These are phyloP conservation scores for Bocquillonia castaneifolia DNA, from an alignment of 441 rosid species.

Conservation along the genomic window DNA sequence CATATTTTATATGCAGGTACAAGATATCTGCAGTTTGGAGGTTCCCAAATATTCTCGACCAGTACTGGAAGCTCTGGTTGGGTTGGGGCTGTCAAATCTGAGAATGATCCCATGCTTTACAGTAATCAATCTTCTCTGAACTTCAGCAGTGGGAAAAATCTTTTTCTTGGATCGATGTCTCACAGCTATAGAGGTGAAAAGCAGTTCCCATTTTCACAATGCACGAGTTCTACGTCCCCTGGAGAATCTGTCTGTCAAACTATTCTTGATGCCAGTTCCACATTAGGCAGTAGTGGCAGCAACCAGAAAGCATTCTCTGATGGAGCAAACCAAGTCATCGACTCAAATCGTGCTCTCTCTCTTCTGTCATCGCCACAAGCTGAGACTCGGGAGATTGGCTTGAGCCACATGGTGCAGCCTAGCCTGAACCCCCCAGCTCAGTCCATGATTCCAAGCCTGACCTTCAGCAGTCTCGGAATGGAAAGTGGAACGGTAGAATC, in stretches of 20 bases:
- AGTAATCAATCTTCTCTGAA: conserved; percentile 26
- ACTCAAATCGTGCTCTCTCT: conserved; percentile 66
- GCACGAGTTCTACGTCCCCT: conserved; percentile 21
- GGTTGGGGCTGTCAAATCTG: conserved; percentile 37
- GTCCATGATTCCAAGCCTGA: conserved; percentile 34
- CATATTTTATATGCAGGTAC: conserved; percentile 31
- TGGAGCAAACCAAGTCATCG: conserved; percentile 27
- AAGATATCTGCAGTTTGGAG: conserved; percentile 38
- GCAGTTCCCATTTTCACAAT: conserved; percentile 43
- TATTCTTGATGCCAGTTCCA: conserved; percentile 24
- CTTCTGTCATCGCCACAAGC: conserved; percentile 76
- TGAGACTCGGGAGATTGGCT: conserved; percentile 35
- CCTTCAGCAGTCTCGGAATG: conserved; percentile 29
- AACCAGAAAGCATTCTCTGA: conserved; percentile 35
- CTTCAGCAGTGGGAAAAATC: conserved; percentile 31
- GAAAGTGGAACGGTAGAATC: conserved; percentile 31
- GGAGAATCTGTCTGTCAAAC: conserved; percentile 35
- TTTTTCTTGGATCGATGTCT: conserved; percentile 33
- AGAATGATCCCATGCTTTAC: conserved; percentile 31
- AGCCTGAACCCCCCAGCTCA: conserved; percentile 34
- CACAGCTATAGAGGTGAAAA: conserved; percentile 31
- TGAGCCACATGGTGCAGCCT: conserved; percentile 39
- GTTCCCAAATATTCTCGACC: conserved; percentile 37
- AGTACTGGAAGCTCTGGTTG: conserved; percentile 35
- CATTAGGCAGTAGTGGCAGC: conserved; percentile 23